Conservation (phyloP, 2,329 filamentous ascomycete genomes). For the Rosellinia necatrix region DNA sequence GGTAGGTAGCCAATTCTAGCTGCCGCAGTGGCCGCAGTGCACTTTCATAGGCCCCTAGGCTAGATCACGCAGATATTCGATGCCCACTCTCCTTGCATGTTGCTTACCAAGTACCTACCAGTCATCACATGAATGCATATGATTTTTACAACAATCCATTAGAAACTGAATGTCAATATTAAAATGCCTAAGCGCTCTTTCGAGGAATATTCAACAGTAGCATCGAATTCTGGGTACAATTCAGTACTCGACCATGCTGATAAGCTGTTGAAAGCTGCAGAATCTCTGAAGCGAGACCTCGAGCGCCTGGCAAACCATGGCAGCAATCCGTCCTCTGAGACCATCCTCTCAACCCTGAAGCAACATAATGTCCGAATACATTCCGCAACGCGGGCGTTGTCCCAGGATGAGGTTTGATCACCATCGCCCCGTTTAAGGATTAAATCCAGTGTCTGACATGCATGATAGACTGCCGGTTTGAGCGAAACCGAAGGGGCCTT, state of each 20-base stretch:
- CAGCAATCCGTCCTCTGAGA: constrained; percentile 16
- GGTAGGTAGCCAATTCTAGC: not conserved
- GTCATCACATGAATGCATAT: too few relatives aligned
- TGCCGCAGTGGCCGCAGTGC: too few relatives aligned
- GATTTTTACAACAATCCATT: not conserved
- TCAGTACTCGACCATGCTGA: constrained; percentile 43
- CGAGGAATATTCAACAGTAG: constrained; percentile 32
- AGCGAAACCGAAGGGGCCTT: constrained; percentile 16
- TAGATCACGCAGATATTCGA: too few relatives aligned
- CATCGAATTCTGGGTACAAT: constrained; percentile 12
- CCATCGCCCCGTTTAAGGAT: not conserved
- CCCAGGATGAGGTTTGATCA: constrained; percentile 30
- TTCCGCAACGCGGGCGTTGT: constrained; percentile 28
- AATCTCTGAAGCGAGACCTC: constrained; percentile 42
- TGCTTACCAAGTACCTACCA: too few relatives aligned
- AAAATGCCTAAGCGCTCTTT: constrained; percentile 48
- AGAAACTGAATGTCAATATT: not conserved
- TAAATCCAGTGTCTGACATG: constrained; percentile 16
- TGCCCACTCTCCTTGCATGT: too few relatives aligned
- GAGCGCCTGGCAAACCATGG: constrained; percentile 31
- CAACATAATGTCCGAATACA: constrained; percentile 35
- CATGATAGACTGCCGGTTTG: constrained; percentile 9
- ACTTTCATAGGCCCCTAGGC: too few relatives aligned
- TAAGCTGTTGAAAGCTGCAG: constrained; percentile 46
- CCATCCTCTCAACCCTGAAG: constrained; percentile 28